Conservation (phyloP, 2,329 filamentous ascomycete genomes). For the Trichoderma pleuroti region DNA sequence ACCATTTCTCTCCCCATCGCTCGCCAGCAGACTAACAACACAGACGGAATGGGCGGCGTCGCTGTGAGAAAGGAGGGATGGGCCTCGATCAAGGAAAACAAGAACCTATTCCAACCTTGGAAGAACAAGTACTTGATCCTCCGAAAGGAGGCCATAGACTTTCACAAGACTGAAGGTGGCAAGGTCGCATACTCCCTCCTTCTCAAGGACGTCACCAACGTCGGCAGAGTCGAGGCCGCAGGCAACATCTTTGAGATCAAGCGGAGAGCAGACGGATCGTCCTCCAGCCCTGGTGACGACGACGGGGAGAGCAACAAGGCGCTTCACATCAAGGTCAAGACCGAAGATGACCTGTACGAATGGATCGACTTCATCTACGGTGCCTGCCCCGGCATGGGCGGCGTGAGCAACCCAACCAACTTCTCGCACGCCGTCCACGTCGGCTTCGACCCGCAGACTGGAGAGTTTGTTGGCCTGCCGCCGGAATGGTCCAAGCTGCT, state of each 20-base stretch:
- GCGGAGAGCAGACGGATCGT: conserved; percentile 64
- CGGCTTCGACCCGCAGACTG: conserved; percentile 91
- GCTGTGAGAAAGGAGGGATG: conserved; percentile 77
- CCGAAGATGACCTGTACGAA: conserved; percentile 94
- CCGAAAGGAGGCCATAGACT: conserved; percentile 88
- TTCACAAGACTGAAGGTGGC: conserved; percentile 85
- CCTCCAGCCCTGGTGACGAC: conserved; percentile 69
- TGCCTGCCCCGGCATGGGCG: conserved; percentile 93
- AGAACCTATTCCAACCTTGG: conserved; percentile 79
- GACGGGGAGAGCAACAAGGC: conserved; percentile 82
- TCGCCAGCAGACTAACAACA: conserved; percentile 58
- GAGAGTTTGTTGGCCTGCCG: conserved; percentile 90
- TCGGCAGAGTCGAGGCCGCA: conserved; percentile 85
- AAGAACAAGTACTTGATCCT: conserved; percentile 90
- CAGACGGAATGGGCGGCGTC: conserved; percentile 63
- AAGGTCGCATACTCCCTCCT: conserved; percentile 84
- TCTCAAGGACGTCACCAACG: conserved; percentile 82
- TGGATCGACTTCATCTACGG: conserved; percentile 99
- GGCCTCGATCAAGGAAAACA: conserved; percentile 87
- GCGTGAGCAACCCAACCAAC: conserved; percentile 97
- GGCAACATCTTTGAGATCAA: conserved; percentile 94
- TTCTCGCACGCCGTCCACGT: conserved; percentile 97
- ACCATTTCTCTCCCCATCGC: conserved; percentile 70
- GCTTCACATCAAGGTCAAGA: conserved; percentile 89
- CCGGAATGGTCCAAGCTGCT: conserved; percentile 96